These are phyloP conservation scores for Coemansia sp. DNA, from an alignment of 192 early-diverging fungal species.

Conservation along the genomic window DNA sequence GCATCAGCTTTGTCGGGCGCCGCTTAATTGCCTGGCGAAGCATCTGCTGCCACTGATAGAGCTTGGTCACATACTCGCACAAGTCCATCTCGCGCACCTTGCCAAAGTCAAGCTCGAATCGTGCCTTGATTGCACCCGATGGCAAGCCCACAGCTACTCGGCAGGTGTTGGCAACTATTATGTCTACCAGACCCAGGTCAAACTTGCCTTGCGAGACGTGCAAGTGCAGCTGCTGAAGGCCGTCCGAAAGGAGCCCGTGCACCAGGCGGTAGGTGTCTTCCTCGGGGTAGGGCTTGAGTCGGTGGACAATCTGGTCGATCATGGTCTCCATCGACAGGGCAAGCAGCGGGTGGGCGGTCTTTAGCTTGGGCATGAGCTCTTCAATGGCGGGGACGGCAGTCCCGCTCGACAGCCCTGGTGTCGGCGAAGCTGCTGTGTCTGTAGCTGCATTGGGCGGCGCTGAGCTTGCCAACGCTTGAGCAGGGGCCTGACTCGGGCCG, in stretches of 20 bases:
- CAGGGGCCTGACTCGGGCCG: conserved; percentile 1
- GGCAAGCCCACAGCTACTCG: conserved; percentile 89
- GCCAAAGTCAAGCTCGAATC: conserved; percentile 94
- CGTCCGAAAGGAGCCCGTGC: conserved; percentile 89
- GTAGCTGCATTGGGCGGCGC: background rate
- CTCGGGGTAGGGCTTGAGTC: conserved; percentile 91
- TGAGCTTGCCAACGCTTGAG: background rate
- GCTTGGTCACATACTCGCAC: conserved; percentile 77
- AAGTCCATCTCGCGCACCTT: conserved; percentile 78
- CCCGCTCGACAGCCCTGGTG: conserved; percentile 10
- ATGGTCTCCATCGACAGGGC: conserved; percentile 98
- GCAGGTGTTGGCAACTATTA: conserved; percentile 67
- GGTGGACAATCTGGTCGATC: conserved; percentile 95
- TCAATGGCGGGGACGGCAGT: conserved; percentile 65
- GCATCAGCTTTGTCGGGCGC: conserved; percentile 78
- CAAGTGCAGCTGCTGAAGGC: conserved; percentile 66
- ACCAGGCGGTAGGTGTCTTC: conserved; percentile 98
- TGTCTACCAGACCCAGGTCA: conserved; percentile 30
- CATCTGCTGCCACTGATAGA: conserved; percentile 93
- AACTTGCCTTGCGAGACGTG: conserved; percentile 36
- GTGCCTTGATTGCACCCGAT: conserved; percentile 64
- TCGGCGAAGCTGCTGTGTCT: background rate
- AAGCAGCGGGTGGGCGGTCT: conserved; percentile 92
- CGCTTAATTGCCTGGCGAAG: conserved; percentile 84
- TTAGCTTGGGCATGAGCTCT: conserved; percentile 92